Evolutionary conservation across 306 rosid genomes (phyloP).

Genomic region (Prunus davidiana): DNA sequence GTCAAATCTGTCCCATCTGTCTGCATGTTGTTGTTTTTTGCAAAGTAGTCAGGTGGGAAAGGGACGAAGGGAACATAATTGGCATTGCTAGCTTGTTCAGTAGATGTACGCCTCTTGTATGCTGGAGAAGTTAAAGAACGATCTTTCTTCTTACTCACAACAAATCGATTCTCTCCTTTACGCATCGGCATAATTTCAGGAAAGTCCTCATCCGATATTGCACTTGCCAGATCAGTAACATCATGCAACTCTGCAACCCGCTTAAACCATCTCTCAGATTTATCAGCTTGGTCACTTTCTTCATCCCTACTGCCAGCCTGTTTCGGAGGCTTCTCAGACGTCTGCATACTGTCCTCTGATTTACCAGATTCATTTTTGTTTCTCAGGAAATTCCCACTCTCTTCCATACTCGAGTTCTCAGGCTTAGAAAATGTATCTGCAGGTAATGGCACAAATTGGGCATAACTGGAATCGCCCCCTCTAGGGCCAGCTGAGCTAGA

Average conservation of each 20-base stretch:
- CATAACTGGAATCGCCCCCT: constrained; percentile 37
- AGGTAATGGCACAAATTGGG: constrained; percentile 56
- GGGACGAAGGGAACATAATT: constrained; percentile 90
- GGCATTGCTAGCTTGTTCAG: constrained; percentile 62
- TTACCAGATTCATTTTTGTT: constrained; percentile 23
- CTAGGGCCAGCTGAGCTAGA: constrained; percentile 27
- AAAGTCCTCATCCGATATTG: constrained; percentile 75
- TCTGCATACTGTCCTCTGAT: constrained; percentile 21
- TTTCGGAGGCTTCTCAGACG: constrained; percentile 23
- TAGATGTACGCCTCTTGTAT: constrained; percentile 69
- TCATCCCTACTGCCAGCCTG: constrained; percentile 31
- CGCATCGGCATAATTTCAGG: constrained; percentile 96
- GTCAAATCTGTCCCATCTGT: constrained; percentile 32
- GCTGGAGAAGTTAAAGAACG: constrained; percentile 83
- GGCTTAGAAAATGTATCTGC: constrained; percentile 47
- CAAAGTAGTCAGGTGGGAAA: constrained; percentile 88
- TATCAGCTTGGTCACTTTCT: constrained; percentile 66
- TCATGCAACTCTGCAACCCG: constrained; percentile 77
- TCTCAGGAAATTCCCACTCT: constrained; percentile 18
- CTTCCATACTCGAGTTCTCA: constrained; percentile 33
- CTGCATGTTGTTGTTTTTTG: constrained; percentile 52
- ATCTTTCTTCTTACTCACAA: constrained; percentile 83
- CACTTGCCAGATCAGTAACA: constrained; percentile 56
- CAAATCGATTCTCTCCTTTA: constrained; percentile 90
- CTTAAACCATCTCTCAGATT: constrained; percentile 89